phyloP scores from a whole-genome alignment of 2,329 filamentous ascomycete species.

The Macrophomina tecta region DNA sequence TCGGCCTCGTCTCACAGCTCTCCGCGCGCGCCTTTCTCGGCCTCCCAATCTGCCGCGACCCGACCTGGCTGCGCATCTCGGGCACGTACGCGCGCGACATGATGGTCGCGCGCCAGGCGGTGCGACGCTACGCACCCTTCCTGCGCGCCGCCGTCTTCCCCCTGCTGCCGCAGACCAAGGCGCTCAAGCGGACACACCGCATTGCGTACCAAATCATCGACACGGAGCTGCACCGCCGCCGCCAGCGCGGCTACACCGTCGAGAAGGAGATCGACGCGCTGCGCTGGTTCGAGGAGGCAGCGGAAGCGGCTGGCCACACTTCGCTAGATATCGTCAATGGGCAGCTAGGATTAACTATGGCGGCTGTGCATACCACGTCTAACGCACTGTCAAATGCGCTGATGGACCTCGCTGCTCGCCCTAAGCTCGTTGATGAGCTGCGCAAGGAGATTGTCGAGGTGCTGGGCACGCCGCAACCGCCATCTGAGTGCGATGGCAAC shows the following conservation, averaged over 20 bases:
- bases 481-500: neutral
- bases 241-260: slow-evolving; percentile 29
- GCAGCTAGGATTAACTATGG: neutral
- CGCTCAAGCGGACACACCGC: slow-evolving; percentile 44
- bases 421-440: slow-evolving; percentile 36
- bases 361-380: slow-evolving; percentile 31
- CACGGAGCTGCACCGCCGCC: slow-evolving; percentile 41
- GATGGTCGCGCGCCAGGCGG: slow-evolving; percentile 40
- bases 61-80: slow-evolving; percentile 46
- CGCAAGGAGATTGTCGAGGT: slow-evolving; percentile 36
- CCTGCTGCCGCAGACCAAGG: slow-evolving; percentile 39
- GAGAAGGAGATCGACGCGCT: slow-evolving; percentile 29
- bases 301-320: neutral
- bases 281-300: slow-evolving; percentile 29
- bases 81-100: slow-evolving; percentile 43
- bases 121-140: slow-evolving; percentile 44
- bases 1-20: slow-evolving; percentile 52
- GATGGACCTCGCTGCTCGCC: slow-evolving; percentile 33
- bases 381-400: slow-evolving; percentile 35
- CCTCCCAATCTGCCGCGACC: slow-evolving; percentile 43
- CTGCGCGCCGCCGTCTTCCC: slow-evolving; percentile 43
- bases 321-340: neutral
- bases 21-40: slow-evolving; percentile 51
- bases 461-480: slow-evolving; percentile 21
- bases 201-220: slow-evolving; percentile 43